Conservation (phyloP, 129 eudicot genomes). For the Lactuca saligna region DNA sequence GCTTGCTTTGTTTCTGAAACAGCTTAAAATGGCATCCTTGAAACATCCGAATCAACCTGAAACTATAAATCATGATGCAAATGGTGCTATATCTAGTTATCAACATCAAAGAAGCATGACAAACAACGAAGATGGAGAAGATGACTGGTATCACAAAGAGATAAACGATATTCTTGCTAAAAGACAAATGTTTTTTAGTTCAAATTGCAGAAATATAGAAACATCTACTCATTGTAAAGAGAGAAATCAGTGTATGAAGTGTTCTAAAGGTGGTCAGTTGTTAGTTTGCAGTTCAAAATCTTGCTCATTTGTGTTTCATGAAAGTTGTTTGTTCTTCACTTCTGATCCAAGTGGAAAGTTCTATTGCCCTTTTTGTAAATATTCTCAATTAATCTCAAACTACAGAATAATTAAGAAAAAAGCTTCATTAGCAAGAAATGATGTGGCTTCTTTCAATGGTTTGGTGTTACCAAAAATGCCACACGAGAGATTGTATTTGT, state of each 20-base stretch:
- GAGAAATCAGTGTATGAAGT: not conserved
- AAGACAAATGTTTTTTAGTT: not conserved
- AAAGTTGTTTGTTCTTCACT: slow-evolving; percentile 48
- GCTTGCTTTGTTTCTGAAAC: no score
- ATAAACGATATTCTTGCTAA: not conserved
- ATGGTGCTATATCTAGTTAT: no score
- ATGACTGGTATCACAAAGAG: not conserved
- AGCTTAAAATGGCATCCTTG: no score
- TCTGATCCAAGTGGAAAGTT: slow-evolving; percentile 41
- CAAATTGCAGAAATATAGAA: not conserved
- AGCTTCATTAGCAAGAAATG: slow-evolving; percentile 41
- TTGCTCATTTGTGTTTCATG: slow-evolving; percentile 60
- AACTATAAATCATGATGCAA: no score
- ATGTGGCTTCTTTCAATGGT: slow-evolving; percentile 38
- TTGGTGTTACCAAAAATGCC: slow-evolving; percentile 3
- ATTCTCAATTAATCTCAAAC: slow-evolving; percentile 49
- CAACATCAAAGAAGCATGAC: no score
- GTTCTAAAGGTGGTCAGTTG: not conserved
- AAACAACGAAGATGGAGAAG: not conserved
- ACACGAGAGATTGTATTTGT: slow-evolving; percentile 6
- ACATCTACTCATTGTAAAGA: not conserved
- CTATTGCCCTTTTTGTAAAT: slow-evolving; percentile 74
- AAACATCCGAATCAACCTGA: no score
- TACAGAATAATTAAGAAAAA: slow-evolving; percentile 43
- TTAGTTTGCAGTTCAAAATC: slow-evolving; percentile 41